Evolutionary conservation across 805 yeast genomes (phyloP), one percentile per base, ranked within the genome.

Genomic region (Hanseniaspora lachancei): DNA sequence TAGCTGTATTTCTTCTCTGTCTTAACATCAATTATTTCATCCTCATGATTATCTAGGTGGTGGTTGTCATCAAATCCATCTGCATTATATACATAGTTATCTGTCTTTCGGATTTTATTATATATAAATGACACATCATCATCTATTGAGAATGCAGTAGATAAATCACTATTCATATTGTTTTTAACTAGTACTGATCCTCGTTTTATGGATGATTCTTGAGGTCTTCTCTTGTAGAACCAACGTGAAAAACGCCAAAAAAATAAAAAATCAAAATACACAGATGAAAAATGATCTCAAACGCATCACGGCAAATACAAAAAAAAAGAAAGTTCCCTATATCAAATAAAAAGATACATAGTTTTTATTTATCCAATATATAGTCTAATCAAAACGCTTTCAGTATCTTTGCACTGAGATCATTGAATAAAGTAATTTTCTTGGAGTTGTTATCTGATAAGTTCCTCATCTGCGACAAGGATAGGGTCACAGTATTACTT

Each of bases 1-100:
- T 49, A 49, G 34, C 36, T 49, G 40, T 49, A 49, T 49, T 41
- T 49, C 18, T 32, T 49, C 34, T 49, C 47, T 29, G 46, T 49
- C 41, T 32, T 49, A 15, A 49, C 32, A 32, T 49, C 54, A n/a
- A 49, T 49, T 15, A 49, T 29, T 18, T 46, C 49, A 29, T 43
- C 21, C 15, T 34, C 29, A 20, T 34, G 10, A 6, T 18, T 18
- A 18, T 27, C 38, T 32, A 29, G 15, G 9, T 8, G 24, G 10
- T 40, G 24, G 12, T 40, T 23, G 6, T 21, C 44, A 23, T 21
- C 18, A n/a, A 15, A 27, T 3, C 16, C 29, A 23, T 41, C 44
- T 41, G 13, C 16, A 9, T 23, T 12, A 9, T 41, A 41, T 6
- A 27, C 44, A 23, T 44, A 44, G 15, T 29, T 46, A 9, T 32